Base-by-base conservation (phyloP, 352 stramenopile genomes). In the Globisporangium perplexum region DNA sequence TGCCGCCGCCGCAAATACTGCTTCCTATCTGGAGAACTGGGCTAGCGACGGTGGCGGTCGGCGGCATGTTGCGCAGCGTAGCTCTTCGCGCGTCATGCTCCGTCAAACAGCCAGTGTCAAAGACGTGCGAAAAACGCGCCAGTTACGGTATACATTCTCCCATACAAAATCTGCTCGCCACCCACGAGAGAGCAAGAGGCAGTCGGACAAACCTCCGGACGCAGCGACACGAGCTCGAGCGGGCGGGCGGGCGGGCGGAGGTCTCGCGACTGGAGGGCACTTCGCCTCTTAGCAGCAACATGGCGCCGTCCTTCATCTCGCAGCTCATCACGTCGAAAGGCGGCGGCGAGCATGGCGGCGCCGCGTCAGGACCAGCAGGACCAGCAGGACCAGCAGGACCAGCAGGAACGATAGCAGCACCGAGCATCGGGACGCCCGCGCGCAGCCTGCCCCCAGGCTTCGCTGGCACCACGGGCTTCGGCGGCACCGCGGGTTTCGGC, bases 221-320 rank as follows among this genome's bases (percentile, higher is more conserved):
- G 11, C 31, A 39, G 33, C 33, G 33, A 39, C 33, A 39, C 33
- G 33, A 39, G 33, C 26, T 30, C 26, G 26, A 5, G 26, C 26
- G 26, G 26, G n/a, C n/a, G n/a, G n/a, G n/a, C n/a, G n/a, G n/a
- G n/a, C n/a, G n/a, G n/a, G n/a, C n/a, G n/a, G n/a, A n/a, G n/a
- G n/a, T n/a, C n/a, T n/a, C n/a, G n/a, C n/a, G n/a, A n/a, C n/a
- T n/a, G n/a, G n/a, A n/a, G n/a, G n/a, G n/a, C 33, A 39, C 33
- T 39, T 39, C 33, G 14, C 14, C 24, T 2, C n/a, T 14, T 6
- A 20, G 15, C 14, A 10, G 17, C 26, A 28, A 8, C 12, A 57
- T 50, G 44, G 30, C 43, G 49, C 42, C 50, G 57, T 63, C 57
- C 42, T 63, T 63, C 50, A 53, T 63, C 50, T 63, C 57, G 42